Evolutionary conservation across 805 yeast species (phyloP).

Genomic region (Candida nemodendra): DNA sequence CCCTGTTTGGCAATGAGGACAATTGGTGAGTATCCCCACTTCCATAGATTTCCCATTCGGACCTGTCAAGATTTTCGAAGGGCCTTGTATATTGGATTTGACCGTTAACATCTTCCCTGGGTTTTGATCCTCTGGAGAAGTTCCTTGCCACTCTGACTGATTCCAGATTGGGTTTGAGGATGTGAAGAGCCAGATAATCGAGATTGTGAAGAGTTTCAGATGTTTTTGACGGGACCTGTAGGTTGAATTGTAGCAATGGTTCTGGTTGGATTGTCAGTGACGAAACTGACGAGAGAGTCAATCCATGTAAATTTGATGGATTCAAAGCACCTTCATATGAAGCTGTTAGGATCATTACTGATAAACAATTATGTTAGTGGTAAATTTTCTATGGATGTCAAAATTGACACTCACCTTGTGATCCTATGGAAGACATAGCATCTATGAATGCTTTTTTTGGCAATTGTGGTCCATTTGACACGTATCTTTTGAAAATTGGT

Average conservation of each 20-base stretch:
- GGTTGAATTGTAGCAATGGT: conserved; percentile 80
- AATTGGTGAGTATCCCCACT: conserved; percentile 16
- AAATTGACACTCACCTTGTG: conserved; percentile 31
- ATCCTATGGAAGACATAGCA: conserved; percentile 36
- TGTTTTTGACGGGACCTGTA: conserved; percentile 84
- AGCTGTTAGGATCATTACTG: conserved; percentile 60
- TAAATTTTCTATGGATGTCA: conserved; percentile 33
- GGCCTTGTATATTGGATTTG: conserved; percentile 47
- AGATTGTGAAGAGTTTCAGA: conserved; percentile 60
- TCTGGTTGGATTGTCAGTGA: conserved; percentile 76
- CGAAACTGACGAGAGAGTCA: conserved; percentile 83
- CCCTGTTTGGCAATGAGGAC: conserved; percentile 13
- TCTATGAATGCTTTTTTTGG: conserved; percentile 31
- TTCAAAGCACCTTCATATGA: conserved; percentile 28
- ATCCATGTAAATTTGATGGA: conserved; percentile 52
- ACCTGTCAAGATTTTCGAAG: conserved; percentile 41
- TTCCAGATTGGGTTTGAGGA: conserved; percentile 58
- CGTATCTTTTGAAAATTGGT: conserved; percentile 1
- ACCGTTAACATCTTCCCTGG: conserved; percentile 37
- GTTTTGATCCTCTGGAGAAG: conserved; percentile 59
- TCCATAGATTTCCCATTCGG: conserved; percentile 38
- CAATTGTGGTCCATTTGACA: conserved; percentile 19
- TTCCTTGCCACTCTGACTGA: conserved; percentile 61
- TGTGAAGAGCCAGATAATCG: conserved; percentile 67
- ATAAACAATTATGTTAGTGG: conserved; percentile 38